These are phyloP conservation scores for Yarrowia sp. DNA, from an alignment of 805 yeast species.

Conservation along the genomic window DNA sequence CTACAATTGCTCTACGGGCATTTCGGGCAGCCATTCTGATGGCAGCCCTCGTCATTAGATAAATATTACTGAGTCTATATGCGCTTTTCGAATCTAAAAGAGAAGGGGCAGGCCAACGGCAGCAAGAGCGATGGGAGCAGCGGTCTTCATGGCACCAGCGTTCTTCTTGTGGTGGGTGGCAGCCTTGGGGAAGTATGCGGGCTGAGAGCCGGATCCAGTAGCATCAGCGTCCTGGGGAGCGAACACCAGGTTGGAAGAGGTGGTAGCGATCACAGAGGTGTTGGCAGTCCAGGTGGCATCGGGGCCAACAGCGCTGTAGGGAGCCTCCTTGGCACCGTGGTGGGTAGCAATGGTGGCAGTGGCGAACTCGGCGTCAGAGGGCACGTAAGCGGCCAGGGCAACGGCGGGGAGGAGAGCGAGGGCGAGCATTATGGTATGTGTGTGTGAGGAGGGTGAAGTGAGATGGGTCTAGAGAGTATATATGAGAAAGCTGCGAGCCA, in stretches of 20 bases:
- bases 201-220: conserved; percentile 21
- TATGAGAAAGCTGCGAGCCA: conserved; percentile 27
- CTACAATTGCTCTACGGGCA: neutral
- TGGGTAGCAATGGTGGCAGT: conserved; percentile 15
- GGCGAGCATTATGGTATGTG: conserved; percentile 29
- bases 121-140: conserved; percentile 34
- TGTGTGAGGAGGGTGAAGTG: neutral
- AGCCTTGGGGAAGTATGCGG: conserved; percentile 38
- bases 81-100: conserved; percentile 34
- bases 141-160: conserved; percentile 20
- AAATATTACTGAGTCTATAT: conserved; percentile 35
- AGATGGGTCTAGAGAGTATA: conserved; percentile 32
- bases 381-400: conserved; percentile 34
- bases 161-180: conserved; percentile 35
- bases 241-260: conserved; percentile 1
- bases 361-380: conserved; percentile 32
- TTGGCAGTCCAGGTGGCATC: conserved; percentile 13
- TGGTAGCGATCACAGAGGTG: conserved; percentile 4
- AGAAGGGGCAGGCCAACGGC: conserved; percentile 37
- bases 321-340: conserved; percentile 35
- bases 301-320: conserved; percentile 29
- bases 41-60: conserved; percentile 9
- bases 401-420: conserved; percentile 36
- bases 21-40: neutral
- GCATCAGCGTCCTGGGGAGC: conserved; percentile 14